Evolutionary conservation across 1,284 basidiomycete species (phyloP).

Genomic region (Phylloporus sp.): DNA sequence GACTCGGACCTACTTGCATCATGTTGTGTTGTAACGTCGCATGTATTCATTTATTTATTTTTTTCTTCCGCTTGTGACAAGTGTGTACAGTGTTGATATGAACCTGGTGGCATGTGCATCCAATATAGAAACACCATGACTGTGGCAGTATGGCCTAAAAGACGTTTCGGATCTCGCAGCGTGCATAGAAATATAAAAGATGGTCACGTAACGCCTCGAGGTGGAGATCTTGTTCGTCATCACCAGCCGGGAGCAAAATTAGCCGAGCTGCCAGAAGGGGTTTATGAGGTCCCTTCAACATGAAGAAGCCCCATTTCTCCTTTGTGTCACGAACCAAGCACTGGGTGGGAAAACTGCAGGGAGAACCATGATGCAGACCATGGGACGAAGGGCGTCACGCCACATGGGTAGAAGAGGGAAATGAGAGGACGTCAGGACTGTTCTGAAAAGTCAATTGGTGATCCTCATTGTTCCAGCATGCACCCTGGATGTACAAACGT

Average conservation of each 20-base stretch:
- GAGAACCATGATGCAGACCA: neutral
- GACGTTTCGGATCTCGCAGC: conserved; percentile 22
- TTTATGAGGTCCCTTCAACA: conserved; percentile 4
- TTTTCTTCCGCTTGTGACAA: neutral
- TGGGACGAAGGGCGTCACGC: neutral
- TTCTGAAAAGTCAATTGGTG: conserved; percentile 6
- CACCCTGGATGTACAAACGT: neutral
- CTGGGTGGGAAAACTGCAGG: conserved; percentile 7
- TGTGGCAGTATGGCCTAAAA: neutral
- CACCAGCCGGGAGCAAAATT: conserved; percentile 11
- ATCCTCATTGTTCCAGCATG: conserved; percentile 26
- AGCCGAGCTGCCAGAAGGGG: conserved; percentile 15
- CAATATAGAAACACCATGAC: conserved; percentile 4
- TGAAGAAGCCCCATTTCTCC: conserved; percentile 2
- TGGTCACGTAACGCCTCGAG: conserved; percentile 19
- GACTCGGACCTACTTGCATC: neutral
- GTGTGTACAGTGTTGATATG: neutral
- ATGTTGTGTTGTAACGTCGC: too few species aligned
- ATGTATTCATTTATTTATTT: neutral
- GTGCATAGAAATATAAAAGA: neutral
- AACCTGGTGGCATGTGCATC: neutral
- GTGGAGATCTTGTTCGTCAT: neutral
- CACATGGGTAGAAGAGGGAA: conserved; percentile 6
- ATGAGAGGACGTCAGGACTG: neutral
- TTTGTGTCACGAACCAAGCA: conserved; percentile 9